phyloP scores from a whole-genome alignment of 768 basidiomycete genomes.

The Rhizopogon rudus region DNA sequence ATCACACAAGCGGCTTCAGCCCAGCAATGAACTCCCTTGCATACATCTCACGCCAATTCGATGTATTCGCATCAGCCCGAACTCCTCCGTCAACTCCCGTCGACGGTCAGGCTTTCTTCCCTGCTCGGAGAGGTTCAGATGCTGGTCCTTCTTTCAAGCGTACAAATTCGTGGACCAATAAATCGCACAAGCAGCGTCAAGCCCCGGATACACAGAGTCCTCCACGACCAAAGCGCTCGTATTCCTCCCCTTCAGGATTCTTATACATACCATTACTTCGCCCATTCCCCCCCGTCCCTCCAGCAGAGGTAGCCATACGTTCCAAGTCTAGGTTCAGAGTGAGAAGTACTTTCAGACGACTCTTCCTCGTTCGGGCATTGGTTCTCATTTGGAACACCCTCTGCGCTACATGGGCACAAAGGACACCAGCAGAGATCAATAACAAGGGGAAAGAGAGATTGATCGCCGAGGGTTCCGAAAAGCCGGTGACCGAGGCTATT shows the following conservation, averaged over 20 bases:
- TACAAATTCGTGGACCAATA: slow-evolving; percentile 53
- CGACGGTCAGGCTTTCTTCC: slow-evolving; percentile 29
- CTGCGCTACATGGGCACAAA: slow-evolving; percentile 55
- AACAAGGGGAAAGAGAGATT: slow-evolving; percentile 7
- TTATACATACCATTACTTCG: slow-evolving; percentile 29
- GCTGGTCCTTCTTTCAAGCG: slow-evolving; percentile 35
- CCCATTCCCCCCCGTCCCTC: slow-evolving; percentile 20
- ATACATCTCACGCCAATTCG: slow-evolving; percentile 79
- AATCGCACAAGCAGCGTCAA: slow-evolving; percentile 43
- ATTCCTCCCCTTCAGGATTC: slow-evolving; percentile 57
- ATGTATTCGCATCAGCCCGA: slow-evolving; percentile 60
- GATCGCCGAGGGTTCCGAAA: slow-evolving; percentile 5
- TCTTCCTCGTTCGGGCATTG: slow-evolving; percentile 70
- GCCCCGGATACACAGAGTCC: slow-evolving; percentile 13
- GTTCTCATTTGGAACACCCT: slow-evolving; percentile 66
- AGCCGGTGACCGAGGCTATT: slow-evolving; percentile 4
- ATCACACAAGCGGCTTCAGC: background rate
- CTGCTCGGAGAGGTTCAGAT: slow-evolving; percentile 25
- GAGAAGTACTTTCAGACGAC: slow-evolving; percentile 42
- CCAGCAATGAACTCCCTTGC: slow-evolving; percentile 71
- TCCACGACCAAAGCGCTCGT: slow-evolving; percentile 48
- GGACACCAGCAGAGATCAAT: slow-evolving; percentile 22
- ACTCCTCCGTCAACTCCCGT: slow-evolving; percentile 56
- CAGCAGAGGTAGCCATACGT: slow-evolving; percentile 28
- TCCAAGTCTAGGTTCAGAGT: slow-evolving; percentile 35